These are phyloP conservation scores for Pseudonectria foliicola DNA, from an alignment of 2,329 filamentous ascomycete genomes.

Conservation along the genomic window DNA sequence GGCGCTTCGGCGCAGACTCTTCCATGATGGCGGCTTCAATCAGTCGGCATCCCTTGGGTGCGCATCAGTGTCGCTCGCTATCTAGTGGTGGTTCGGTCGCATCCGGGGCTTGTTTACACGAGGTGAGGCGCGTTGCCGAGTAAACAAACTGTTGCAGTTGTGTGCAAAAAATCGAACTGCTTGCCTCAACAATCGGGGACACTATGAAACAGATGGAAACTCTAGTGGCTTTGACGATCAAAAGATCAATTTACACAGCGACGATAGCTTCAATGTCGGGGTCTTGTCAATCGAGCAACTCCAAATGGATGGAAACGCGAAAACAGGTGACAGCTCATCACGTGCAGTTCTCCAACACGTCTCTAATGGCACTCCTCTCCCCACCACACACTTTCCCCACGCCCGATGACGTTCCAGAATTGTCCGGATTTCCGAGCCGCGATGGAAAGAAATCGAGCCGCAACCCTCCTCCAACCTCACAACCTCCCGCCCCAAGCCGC, in stretches of 20 bases:
- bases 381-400: slow-evolving; percentile 5
- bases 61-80: slow-evolving; percentile 11
- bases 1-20: slow-evolving; percentile 54
- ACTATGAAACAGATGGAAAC: no score
- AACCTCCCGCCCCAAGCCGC: slow-evolving; percentile 5
- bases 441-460: slow-evolving; percentile 12
- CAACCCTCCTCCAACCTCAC: slow-evolving; percentile 6
- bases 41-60: background rate
- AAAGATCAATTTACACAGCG: background rate
- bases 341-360: background rate
- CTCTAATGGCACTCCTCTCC: background rate
- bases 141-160: slow-evolving; percentile 17
- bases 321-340: background rate
- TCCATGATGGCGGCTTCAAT: slow-evolving; percentile 30
- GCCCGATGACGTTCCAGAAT: slow-evolving; percentile 28
- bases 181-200: no score
- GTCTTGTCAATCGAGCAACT: background rate
- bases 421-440: slow-evolving; percentile 19
- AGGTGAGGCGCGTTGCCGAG: slow-evolving; percentile 16
- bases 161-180: no score
- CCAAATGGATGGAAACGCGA: background rate
- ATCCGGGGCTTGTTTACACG: slow-evolving; percentile 20
- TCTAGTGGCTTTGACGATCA: no score
- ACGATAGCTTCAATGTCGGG: background rate
- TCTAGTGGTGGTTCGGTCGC: slow-evolving; percentile 14